Base-by-base conservation (phyloP, 139 green algal species). In the Tetraselmis chui region DNA sequence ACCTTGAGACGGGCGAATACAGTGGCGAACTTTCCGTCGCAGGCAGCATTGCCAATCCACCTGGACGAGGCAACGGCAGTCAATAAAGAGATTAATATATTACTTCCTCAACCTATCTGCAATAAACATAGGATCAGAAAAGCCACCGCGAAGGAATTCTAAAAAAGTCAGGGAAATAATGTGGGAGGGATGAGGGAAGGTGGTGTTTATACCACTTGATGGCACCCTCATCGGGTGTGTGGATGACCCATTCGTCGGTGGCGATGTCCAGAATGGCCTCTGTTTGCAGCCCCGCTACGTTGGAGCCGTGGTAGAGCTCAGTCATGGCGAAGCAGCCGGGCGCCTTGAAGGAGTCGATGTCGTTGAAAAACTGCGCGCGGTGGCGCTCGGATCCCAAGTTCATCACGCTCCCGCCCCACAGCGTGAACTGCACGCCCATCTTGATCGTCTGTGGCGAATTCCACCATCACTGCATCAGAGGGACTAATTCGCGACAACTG, bases 271-370 rank as follows among this genome's bases (percentile, higher is more conserved):
- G 83, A 18, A 95, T 83, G 0, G 92, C 92, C 84, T 95, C 91
- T 0, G 93, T 97, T 85, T 96, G 92, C 75, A 93, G 83, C 1
- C 83, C 88, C 18, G 88, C 89, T 79, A 95, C 94, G 81, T 96
- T 96, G 87, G 79, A 89, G 58, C 92, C 94, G 84, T 97, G 93
- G 58, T 92, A 90, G 78, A 97, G 86, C 89, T 97, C 94, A 1
- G 94, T 97, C 94, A 97, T 96, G 0, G 92, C 93, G 81, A 97
- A 97, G 87, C 93, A 97, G 28, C 94, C 94, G 2, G 89, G 89
- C 78, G 75, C 59, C 28, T 77, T 25, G 32, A 95, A 92, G n/a
- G 85, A 77, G 67, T 94, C 93, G 59, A 97, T 96, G 79, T 93
- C 92, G 28, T 97, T 93, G 84, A 94, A 93, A 81, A 97, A 28